Evolutionary conservation across 345 rosid species (phyloP), one percentile per base, ranked within the genome.

Genomic region (Populus tremula): DNA sequence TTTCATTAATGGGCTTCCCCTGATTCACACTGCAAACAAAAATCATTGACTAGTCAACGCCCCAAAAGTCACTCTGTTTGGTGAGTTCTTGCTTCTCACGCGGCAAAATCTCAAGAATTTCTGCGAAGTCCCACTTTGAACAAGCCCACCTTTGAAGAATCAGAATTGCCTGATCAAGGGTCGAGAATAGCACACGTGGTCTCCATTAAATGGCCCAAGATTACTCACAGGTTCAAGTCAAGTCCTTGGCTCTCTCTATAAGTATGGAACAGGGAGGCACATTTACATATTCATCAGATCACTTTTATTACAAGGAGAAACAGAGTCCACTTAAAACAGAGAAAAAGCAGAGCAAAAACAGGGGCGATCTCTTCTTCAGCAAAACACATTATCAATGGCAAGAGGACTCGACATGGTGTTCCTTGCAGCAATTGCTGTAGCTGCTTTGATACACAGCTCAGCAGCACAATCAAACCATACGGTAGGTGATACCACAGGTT

Each of bases 401-500:
- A 75, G 72, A 33, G 79, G 2, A 56, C 65, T 70, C 31, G 79
- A 63, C 71, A 45, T 69, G 8, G 69, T 18, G 1, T 72, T 84
- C 27, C 72, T 87, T 20, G 67, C 82, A 23, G 77, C 75, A 9
- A 21, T 84, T 2, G 73, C 75, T 0, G n/a, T 84, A 0, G 81
- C 84, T 27, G 43, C 81, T 75, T 67, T 81, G 16, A 1, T 86
- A 1, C 80, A 76, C 17, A 39, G 65, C 79, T 85, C 86, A 0
- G 45, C 72, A 1, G 88, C 87, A 8, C 84, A 83, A 70, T 84
- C 82, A 9, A 67, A 39, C 31, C 70, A 85, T 49, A 69, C 67
- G 0, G 95, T 89, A 0, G 90, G 89, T 20, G 87, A 67, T 72
- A 20, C 76, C 47, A 8, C 61, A 0, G 87, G 88, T 35, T 90